Evolutionary conservation across 2,329 filamentous ascomycete species (phyloP).

Genomic region (Fusarium illudens): DNA sequence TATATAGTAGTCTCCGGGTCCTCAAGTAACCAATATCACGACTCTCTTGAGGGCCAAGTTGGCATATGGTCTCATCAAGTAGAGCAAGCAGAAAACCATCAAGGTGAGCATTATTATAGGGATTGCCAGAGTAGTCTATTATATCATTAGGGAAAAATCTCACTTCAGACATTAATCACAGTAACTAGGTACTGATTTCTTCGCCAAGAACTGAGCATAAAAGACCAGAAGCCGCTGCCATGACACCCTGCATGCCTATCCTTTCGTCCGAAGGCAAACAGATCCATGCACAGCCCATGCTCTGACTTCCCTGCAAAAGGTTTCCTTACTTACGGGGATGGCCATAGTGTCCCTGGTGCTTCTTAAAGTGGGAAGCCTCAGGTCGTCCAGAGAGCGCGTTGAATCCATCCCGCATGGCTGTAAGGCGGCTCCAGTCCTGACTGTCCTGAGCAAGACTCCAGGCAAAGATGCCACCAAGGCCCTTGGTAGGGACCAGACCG

Average conservation of each 20-base stretch:
- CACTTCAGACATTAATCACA: not conserved
- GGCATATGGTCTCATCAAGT: not conserved
- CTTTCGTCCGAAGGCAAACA: not conserved
- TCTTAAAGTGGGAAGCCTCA: not conserved
- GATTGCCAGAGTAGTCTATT: not conserved
- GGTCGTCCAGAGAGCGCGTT: slow-evolving; percentile 1
- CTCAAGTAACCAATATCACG: no score
- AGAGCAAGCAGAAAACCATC: not conserved
- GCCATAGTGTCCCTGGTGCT: not conserved
- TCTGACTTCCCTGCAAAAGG: not conserved
- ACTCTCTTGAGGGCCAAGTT: not conserved
- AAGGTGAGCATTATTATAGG: not conserved
- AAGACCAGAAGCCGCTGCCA: not conserved
- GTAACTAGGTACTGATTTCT: not conserved
- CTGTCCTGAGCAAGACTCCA: slow-evolving; percentile 63
- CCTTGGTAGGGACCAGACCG: slow-evolving; percentile 50
- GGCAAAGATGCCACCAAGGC: slow-evolving; percentile 60
- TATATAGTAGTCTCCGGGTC: not conserved
- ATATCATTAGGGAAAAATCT: not conserved
- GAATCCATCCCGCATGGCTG: slow-evolving; percentile 49
- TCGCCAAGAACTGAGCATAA: not conserved
- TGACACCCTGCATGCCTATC: not conserved
- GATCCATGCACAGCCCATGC: not conserved
- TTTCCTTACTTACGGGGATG: not conserved
- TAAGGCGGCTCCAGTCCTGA: slow-evolving; percentile 53